Base-by-base conservation (phyloP, 2,329 filamentous ascomycete genomes). In the Coniochaeta pulveracea region DNA sequence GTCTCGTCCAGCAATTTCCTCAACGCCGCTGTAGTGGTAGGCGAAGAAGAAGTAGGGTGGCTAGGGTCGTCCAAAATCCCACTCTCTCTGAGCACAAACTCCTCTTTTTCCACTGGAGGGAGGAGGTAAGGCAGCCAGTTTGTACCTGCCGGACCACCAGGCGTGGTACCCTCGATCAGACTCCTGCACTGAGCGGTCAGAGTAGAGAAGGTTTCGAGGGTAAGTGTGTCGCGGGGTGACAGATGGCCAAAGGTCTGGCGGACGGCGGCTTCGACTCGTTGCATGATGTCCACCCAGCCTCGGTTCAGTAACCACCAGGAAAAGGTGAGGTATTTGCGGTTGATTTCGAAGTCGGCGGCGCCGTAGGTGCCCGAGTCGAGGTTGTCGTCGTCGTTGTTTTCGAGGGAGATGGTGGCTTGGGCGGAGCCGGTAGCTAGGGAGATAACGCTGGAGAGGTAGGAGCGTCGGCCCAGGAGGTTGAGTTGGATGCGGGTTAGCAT, bases 291-390 rank as follows among this genome's bases (percentile, higher is more conserved):
- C 43, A 77, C 75, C 78, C 86, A 96, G 26, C 91, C 91, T 43
- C 76, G 76, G 58, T 98, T 89, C 30, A 98, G 66, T 29, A 98
- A 63, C 88, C 89, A 98, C 91, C 91, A 98, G 58, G 85, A 94
- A 55, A 96, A 93, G 25, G 88, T 93, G 31, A 98, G 67, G 51
- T 96, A 98, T 50, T 84, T 83, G 46, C 88, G 72, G 57, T 98
- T 98, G 21, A 86, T 93, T 55, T 95, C 88, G 45, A 94, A 95
- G 56, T 98, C 91, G 55, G 83, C 89, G 27, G 86, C 86, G 55
- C 83, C 89, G 27, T 86, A 86, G 51, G 93, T 86, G 4, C 77
- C 72, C 46, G 88, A 81, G 34, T 89, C 83, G 12, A 72, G 66
- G 48, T 81, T 80, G 51, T 91, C 85, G 52, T 95, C 88, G 51